phyloP scores from a whole-genome alignment of 148 eudicot genomes.

The Arctostaphylos glauca region DNA sequence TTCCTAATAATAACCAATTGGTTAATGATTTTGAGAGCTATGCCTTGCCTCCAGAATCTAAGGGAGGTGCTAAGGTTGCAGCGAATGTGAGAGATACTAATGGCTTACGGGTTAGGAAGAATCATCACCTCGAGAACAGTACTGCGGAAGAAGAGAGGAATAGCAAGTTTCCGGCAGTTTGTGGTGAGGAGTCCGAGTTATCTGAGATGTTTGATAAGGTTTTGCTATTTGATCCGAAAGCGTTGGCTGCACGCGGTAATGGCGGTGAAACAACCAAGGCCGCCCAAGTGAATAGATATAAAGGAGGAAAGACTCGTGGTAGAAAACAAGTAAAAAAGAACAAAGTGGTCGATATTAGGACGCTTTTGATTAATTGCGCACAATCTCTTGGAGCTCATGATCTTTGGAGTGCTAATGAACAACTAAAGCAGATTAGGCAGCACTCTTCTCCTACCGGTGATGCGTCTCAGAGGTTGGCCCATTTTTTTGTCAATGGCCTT shows the following conservation, averaged over 20 bases:
- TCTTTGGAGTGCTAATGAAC: conserved; percentile 41
- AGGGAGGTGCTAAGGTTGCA: conserved; percentile 16
- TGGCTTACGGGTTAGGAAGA: conserved; percentile 45
- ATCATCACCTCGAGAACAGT: conserved; percentile 34
- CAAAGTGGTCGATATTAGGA: conserved; percentile 43
- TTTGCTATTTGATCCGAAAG: conserved; percentile 37
- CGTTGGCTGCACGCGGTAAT: background rate
- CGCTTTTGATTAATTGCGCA: conserved; percentile 50
- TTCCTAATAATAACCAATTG: conserved; percentile 31
- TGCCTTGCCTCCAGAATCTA: conserved; percentile 24
- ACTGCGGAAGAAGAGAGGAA: conserved; percentile 42
- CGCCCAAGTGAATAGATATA: conserved; percentile 20
- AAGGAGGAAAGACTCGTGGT: conserved; percentile 27
- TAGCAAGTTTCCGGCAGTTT: conserved; percentile 38
- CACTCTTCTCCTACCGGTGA: conserved; percentile 40
- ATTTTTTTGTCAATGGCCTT: conserved; percentile 41
- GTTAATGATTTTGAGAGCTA: conserved; percentile 32
- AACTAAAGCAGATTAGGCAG: conserved; percentile 39
- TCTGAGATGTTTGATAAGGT: conserved; percentile 62
- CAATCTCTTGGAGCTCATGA: conserved; percentile 56
- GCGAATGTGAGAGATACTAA: conserved; percentile 30
- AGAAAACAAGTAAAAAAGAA: conserved; percentile 28
- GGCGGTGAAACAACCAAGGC: conserved; percentile 7
- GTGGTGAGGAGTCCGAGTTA: conserved; percentile 42
- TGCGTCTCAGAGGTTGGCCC: conserved; percentile 41